A percentile compares a stretch with the other conserved stretches of the same genome.
phyloP scores from a whole-genome alignment of 495 filamentous ascomycete species.

The Astrocystis sublimbata region DNA sequence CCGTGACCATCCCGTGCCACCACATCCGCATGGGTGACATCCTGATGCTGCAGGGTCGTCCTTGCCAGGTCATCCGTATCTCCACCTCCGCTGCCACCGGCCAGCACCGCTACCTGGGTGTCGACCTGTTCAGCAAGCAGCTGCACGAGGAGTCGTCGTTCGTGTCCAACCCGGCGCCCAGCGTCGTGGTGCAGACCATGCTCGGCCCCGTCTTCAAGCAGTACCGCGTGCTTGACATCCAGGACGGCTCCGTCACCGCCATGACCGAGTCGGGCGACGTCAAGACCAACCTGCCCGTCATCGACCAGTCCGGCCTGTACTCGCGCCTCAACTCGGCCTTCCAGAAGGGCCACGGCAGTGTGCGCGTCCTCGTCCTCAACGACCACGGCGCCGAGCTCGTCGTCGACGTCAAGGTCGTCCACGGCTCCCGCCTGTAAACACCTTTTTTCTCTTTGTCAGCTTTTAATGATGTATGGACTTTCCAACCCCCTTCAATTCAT shows the following conservation, averaged over 20 bases:
- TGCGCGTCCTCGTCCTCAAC: constrained; percentile 93
- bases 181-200: constrained; percentile 98
- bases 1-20: constrained; percentile 97
- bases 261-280: constrained; percentile 77
- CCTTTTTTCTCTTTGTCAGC: constrained; percentile 14
- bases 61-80: constrained; percentile 99
- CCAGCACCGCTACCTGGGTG: constrained; percentile 99
- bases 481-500: background rate
- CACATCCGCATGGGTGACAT: constrained; percentile 98
- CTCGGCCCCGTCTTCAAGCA: constrained; percentile 99
- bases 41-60: constrained; percentile 97
- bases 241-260: constrained; percentile 67
- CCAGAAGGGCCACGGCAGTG: constrained; percentile 85
- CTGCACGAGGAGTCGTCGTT: constrained; percentile 98
- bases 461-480: constrained; percentile 26
- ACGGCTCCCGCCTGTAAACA: constrained; percentile 61
- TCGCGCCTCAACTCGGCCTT: constrained; percentile 80
- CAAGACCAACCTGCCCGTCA: constrained; percentile 91
- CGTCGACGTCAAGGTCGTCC: constrained; percentile 98
- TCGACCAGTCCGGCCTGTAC: constrained; percentile 90
- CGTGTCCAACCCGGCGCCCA: constrained; percentile 93
- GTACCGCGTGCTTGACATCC: constrained; percentile 98
- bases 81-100: constrained; percentile 96
- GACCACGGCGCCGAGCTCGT: constrained; percentile 93
- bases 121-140: constrained; percentile 97